Evolutionary conservation across 1,284 basidiomycete genomes (phyloP), one percentile per base, ranked within the genome.

Genomic region (Meripilus lineatus): DNA sequence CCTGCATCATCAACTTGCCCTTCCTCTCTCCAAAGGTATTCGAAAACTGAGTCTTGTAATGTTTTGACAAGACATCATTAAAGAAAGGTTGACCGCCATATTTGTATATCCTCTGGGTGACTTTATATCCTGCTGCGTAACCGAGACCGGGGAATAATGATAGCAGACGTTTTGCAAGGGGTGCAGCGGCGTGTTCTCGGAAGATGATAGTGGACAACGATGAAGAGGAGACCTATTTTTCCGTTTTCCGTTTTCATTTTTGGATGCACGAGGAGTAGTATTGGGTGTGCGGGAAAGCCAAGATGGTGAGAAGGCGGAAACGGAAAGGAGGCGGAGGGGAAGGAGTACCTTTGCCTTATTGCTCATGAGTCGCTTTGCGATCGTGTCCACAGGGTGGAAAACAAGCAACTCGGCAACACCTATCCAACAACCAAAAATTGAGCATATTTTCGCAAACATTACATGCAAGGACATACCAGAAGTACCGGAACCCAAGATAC

Each of bases 11-110:
- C 71, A 94, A 83, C 68, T 93, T 97, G 34, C 95, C 95, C 61
- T 88, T 90, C 53, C 93, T 83, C 69, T 96, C 92, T n/a, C 95
- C 95, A 64, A 99, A 96, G 0, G 78, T 67, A 56, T 77, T 81
- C 43, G 82, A 87, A 69, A 97, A 98, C 49, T 72, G 65, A 24
- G 75, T 69, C 63, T 88, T 89, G 70, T 83, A 84, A 63, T 89
- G 71, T 57, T 75, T 79, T 55, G 79, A 78, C 61, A 99, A 84
- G 61, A 94, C 65, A 69, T 98, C 93, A 66, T 94, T 90, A 68
- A 97, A 96, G 78, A 86, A 98, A 18, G 96, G 95, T 68, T 99
- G 95, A 1, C 95, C 96, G 49, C 96, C 95, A 58, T 98, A 99
- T 71, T 98, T 99, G 83, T 96, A 96, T 58, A 95, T 80, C 40